These are phyloP conservation scores for Tylopilus plumbeoviolaceoides DNA, from an alignment of 768 basidiomycete species.

Conservation along the genomic window DNA sequence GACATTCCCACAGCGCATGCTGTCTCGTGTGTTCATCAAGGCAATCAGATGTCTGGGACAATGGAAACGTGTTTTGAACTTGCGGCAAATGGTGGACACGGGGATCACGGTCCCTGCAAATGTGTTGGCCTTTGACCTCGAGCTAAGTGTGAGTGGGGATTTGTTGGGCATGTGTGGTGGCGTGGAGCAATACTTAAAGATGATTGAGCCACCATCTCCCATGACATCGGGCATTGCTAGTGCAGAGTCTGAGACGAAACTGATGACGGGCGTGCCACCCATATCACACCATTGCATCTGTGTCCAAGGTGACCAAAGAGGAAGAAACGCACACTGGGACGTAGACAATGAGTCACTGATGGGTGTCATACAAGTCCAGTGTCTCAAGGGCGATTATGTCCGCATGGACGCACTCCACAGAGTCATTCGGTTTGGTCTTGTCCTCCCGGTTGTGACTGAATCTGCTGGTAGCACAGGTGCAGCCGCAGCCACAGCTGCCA, in stretches of 20 bases:
- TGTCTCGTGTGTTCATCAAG: too few relatives aligned
- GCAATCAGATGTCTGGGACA: slow-evolving; percentile 79
- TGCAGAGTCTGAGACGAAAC: too few relatives aligned
- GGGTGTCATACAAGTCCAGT: slow-evolving; percentile 22
- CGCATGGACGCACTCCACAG: too few relatives aligned
- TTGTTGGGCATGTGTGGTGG: too few relatives aligned
- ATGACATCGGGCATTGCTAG: too few relatives aligned
- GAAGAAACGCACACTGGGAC: slow-evolving; percentile 17
- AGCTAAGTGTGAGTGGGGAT: slow-evolving; percentile 55
- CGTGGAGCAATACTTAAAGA: too few relatives aligned
- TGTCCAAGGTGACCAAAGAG: slow-evolving; percentile 31
- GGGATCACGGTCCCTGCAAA: slow-evolving; percentile 38
- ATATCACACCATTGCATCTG: slow-evolving; percentile 24
- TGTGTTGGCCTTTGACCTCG: slow-evolving; percentile 70
- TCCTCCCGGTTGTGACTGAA: slow-evolving; percentile 29
- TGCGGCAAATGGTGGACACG: slow-evolving; percentile 34
- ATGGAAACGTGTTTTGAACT: slow-evolving; percentile 75
- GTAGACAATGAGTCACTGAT: slow-evolving; percentile 10
- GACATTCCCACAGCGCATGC: slow-evolving; percentile 52
- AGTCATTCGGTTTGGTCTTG: slow-evolving; percentile 31
- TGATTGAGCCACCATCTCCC: too few relatives aligned
- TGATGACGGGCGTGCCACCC: slow-evolving; percentile 43
- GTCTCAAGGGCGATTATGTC: slow-evolving; percentile 19
- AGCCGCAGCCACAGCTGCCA: too few relatives aligned
- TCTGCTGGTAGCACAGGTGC: slow-evolving; percentile 33